A percentile compares a stretch with the other conserved stretches of the same genome.
These are phyloP conservation scores for Trametes cubensis DNA, from an alignment of 768 basidiomycete species.

Conservation along the genomic window DNA sequence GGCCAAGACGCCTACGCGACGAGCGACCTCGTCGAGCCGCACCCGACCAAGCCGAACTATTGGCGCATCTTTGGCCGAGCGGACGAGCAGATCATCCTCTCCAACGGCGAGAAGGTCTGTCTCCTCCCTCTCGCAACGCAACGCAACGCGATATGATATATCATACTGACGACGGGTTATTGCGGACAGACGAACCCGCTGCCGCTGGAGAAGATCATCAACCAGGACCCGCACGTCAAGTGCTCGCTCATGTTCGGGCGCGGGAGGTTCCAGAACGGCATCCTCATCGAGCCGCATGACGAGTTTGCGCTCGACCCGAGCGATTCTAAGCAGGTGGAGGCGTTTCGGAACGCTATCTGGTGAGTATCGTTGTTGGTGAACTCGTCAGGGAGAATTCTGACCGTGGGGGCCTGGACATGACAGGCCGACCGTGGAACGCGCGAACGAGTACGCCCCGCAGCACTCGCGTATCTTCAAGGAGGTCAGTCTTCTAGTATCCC, in stretches of 20 bases:
- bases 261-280: slow-evolving; percentile 42
- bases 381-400: too few species aligned
- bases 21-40: slow-evolving; percentile 23
- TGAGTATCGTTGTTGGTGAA: slow-evolving; percentile 12
- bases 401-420: too few species aligned
- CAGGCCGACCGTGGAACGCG: slow-evolving; percentile 41
- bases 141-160: too few species aligned
- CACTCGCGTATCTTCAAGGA: slow-evolving; percentile 41
- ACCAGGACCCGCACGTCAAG: slow-evolving; percentile 37
- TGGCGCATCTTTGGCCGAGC: slow-evolving; percentile 39
- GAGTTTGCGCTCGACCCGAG: slow-evolving; percentile 34
- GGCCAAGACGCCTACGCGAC: slow-evolving; percentile 29
- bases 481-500: not conserved
- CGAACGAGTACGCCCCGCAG: slow-evolving; percentile 42
- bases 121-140: too few species aligned
- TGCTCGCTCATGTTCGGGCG: slow-evolving; percentile 44
- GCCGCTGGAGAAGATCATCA: slow-evolving; percentile 37
- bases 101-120: slow-evolving; percentile 45
- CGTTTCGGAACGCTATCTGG: slow-evolving; percentile 42
- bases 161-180: slow-evolving; percentile 18
- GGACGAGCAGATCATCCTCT: slow-evolving; percentile 50
- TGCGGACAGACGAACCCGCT: slow-evolving; percentile 29
- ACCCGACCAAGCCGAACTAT: slow-evolving; percentile 21
- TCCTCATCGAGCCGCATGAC: slow-evolving; percentile 42
- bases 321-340: slow-evolving; percentile 32